Conservation (phyloP, 495 filamentous ascomycete species). For the Penicillium cinerascens region DNA sequence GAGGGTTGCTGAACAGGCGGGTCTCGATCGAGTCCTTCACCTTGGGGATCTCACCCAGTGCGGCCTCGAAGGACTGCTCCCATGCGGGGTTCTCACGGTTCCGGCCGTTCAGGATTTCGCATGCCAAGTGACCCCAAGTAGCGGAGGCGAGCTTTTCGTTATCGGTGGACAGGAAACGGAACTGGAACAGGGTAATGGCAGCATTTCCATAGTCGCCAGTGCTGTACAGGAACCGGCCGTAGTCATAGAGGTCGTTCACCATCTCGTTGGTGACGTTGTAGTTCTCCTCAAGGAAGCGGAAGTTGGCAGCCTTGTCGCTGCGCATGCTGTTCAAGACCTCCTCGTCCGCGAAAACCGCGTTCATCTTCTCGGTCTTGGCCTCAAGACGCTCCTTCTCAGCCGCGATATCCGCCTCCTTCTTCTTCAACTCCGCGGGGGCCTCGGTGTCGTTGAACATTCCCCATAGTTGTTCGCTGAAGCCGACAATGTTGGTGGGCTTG, state of each 20-base stretch:
- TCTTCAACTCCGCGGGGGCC: constrained; percentile 77
- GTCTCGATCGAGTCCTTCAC: constrained; percentile 90
- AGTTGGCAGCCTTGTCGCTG: constrained; percentile 94
- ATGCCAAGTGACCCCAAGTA: constrained; percentile 94
- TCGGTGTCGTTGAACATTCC: constrained; percentile 78
- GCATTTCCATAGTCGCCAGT: constrained; percentile 89
- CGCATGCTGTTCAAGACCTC: constrained; percentile 84
- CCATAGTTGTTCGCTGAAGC: constrained; percentile 89
- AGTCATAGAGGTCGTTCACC: constrained; percentile 91
- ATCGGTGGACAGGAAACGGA: constrained; percentile 94
- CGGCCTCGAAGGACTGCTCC: constrained; percentile 55
- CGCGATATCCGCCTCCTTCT: constrained; percentile 85
- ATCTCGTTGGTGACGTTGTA: constrained; percentile 90
- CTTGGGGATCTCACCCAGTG: constrained; percentile 93
- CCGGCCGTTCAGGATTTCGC: constrained; percentile 84
- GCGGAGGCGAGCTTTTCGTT: constrained; percentile 93
- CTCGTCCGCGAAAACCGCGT: constrained; percentile 75
- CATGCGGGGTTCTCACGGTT: constrained; percentile 41
- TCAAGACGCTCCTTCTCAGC: constrained; percentile 73
- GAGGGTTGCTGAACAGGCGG: constrained; percentile 89
- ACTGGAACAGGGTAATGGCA: constrained; percentile 87
- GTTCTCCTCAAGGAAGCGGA: constrained; percentile 91
- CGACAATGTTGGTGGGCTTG: constrained; percentile 96
- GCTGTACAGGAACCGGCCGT: constrained; percentile 92
- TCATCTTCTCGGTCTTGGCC: constrained; percentile 81